Evolutionary conservation across 345 rosid genomes (phyloP).

Genomic region (Raphanus raphanistrum): DNA sequence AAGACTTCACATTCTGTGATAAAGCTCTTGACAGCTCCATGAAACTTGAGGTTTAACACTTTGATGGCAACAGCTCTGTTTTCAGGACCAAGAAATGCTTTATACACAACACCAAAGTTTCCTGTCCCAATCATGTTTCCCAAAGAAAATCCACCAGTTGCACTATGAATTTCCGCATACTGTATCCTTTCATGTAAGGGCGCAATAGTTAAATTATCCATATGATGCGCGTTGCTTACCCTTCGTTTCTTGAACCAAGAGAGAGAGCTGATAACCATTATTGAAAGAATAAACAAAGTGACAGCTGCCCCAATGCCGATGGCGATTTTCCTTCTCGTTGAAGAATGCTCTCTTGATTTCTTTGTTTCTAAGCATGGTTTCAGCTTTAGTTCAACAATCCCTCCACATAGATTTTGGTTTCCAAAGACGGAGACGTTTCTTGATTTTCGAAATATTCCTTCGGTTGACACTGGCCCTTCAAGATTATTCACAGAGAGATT

Average conservation of each 20-base stretch:
- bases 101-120: not conserved
- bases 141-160: not conserved
- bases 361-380: not conserved
- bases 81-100: not conserved
- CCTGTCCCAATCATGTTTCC: not conserved
- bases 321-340: not conserved
- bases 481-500: not conserved
- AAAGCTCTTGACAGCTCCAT: not conserved
- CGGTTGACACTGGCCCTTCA: not conserved
- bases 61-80: not conserved
- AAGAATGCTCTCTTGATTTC: not conserved
- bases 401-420: not conserved
- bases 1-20: not conserved
- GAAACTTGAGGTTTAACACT: not conserved
- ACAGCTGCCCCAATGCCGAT: not conserved
- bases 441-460: not conserved
- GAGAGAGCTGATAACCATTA: not conserved
- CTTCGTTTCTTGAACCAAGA: not conserved
- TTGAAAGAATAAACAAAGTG: not conserved
- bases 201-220: not conserved
- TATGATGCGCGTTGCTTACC: not conserved
- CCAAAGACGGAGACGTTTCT: not conserved
- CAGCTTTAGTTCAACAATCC: not conserved
- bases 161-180: not conserved
- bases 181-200: not conserved